phyloP scores from a whole-genome alignment of 1,139 yeast species.

The Nakaseomyces uthaithaninus region DNA sequence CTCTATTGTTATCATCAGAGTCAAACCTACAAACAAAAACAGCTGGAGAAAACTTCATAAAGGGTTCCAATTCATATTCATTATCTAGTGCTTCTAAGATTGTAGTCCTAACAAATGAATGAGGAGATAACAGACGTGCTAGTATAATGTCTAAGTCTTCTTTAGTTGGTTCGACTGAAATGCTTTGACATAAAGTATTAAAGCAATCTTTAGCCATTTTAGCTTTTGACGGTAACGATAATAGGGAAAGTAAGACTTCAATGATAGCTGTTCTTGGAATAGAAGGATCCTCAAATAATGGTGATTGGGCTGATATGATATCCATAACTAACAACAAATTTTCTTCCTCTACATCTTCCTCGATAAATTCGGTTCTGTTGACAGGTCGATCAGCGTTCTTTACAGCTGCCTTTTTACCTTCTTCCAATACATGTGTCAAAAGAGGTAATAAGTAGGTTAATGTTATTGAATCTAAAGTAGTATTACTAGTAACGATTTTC shows the following conservation, averaged over 20 bases:
- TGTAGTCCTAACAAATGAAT: slow-evolving; percentile 64
- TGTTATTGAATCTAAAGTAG: slow-evolving; percentile 59
- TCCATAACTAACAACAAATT: slow-evolving; percentile 72
- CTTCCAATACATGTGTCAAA: slow-evolving; percentile 52
- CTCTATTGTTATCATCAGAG: slow-evolving; percentile 53
- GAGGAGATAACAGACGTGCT: slow-evolving; percentile 52
- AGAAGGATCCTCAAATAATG: slow-evolving; percentile 53
- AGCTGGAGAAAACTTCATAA: slow-evolving; percentile 50
- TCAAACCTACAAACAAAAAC: slow-evolving; percentile 77
- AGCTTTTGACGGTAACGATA: slow-evolving; percentile 69
- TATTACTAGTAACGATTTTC: slow-evolving; percentile 66
- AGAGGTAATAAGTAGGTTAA: slow-evolving; percentile 71
- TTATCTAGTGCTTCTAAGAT: slow-evolving; percentile 78
- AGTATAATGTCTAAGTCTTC: slow-evolving; percentile 55
- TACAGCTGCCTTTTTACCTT: slow-evolving; percentile 48
- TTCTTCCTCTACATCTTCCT: slow-evolving; percentile 84
- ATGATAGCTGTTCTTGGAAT: slow-evolving; percentile 66
- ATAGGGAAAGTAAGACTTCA: slow-evolving; percentile 51
- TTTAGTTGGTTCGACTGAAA: slow-evolving; percentile 50
- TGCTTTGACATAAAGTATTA: slow-evolving; percentile 62
- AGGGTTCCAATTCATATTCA: slow-evolving; percentile 68
- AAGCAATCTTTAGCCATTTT: slow-evolving; percentile 79
- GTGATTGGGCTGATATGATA: slow-evolving; percentile 68
- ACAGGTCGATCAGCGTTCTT: slow-evolving; percentile 45
- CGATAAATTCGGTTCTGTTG: slow-evolving; percentile 51